Percentiles rank a stretch among this genome's conserved stretches.
phyloP scores from a whole-genome alignment of 306 rosid species.

The Oxytropis ochrocephala region DNA sequence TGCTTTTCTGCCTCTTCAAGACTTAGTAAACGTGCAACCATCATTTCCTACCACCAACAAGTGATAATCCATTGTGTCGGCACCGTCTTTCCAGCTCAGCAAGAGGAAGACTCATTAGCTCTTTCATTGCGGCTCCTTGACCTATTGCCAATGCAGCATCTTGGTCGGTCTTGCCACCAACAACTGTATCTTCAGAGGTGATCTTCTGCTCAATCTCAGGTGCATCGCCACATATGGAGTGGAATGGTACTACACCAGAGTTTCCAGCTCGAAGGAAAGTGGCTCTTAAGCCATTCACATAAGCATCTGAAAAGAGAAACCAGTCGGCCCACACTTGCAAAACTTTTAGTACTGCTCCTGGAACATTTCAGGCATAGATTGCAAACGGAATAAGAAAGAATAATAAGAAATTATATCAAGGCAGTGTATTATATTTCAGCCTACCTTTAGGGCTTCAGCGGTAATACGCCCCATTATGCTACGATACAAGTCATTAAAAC shows the following conservation, averaged over 20 bases:
- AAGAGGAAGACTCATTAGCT: constrained; percentile 81
- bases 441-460: constrained; percentile 97
- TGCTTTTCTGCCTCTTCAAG: constrained; percentile 96
- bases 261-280: constrained; percentile 85
- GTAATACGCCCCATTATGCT: constrained; percentile 93
- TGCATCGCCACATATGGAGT: constrained; percentile 83
- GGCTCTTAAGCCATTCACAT: constrained; percentile 93
- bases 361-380: constrained; percentile 24
- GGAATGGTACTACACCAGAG: constrained; percentile 83
- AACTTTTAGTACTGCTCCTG: constrained; percentile 92
- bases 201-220: constrained; percentile 77
- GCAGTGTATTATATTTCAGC: background rate
- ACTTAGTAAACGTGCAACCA: constrained; percentile 92
- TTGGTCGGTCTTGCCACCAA: constrained; percentile 62
- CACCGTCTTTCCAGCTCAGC: constrained; percentile 95
- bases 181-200: constrained; percentile 53
- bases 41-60: constrained; percentile 96
- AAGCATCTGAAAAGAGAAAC: constrained; percentile 98
- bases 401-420: background rate
- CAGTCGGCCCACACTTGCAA: constrained; percentile 99
- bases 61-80: constrained; percentile 96
- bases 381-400: background rate
- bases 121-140: constrained; percentile 89
- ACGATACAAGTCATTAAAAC: constrained; percentile 92
- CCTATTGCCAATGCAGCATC: constrained; percentile 98